Evolutionary conservation across 192 early-diverging fungal species (phyloP), one percentile per base, ranked within the genome.

Genomic region (Mortierella alpina): DNA sequence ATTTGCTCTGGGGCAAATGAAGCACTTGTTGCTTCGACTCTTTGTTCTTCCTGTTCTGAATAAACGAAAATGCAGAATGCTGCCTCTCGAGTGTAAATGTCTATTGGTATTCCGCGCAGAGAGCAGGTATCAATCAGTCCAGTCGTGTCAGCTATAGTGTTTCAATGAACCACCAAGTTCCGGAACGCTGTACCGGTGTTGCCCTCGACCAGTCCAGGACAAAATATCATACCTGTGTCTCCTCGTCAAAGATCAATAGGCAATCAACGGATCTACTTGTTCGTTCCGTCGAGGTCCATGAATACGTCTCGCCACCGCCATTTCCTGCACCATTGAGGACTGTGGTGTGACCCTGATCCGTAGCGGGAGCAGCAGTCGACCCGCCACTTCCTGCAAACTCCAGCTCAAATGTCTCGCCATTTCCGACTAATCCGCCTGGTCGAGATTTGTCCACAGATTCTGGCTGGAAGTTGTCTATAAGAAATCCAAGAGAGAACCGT

Each of bases 391-490:
- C 77, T 12, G 70, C 59, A 52, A 80, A 72, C 49, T 80, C 77
- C 0, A 80, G 70, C 50, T 80, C 77, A 66, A 68, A 80, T 0
- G 70, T 64, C 23, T 80, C 77, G 23, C 77, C 77, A 58, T 80
- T 80, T 0, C 77, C 77, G 20, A 72, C 66, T 14, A 80, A 42
- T 51, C 61, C 65, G 15, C 77, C 77, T 18, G 77, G 77, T 54
- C 45, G 51, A 4, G 77, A 80, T 48, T 80, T 80, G 48, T 80
- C 77, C 52, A 80, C 70, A 12, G 77, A 80, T 44, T 80, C 77
- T 61, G 77, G 77, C 23, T 70, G 68, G 22, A 80, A 80, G 66
- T 80, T 80, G 17, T 72, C 77, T 80, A 71, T 5, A 51, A 31
- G 20, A 17, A 47, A 62, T 18, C 22, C 17, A 44, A 40, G 47